Percentiles rank a stretch among this genome's conserved stretches.
These are phyloP conservation scores for Microbotryum saponariae DNA, from an alignment of 1,284 basidiomycete genomes.

Conservation along the genomic window DNA sequence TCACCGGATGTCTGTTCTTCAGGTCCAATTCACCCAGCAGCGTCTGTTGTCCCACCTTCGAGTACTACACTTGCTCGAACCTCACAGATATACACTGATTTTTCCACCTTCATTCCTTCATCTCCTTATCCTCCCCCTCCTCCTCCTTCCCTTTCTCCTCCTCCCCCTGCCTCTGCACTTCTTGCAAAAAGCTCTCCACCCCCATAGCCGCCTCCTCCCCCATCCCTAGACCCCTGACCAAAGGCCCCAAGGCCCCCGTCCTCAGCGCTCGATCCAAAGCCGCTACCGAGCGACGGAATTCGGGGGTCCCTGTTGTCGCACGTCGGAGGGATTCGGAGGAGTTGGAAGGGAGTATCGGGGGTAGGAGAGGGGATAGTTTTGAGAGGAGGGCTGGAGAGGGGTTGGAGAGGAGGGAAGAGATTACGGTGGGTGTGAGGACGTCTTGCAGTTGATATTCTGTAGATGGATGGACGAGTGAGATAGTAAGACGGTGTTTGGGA, in stretches of 20 bases:
- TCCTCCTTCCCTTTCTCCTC: slow-evolving; percentile 4
- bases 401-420: slow-evolving; percentile 24
- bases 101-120: neutral
- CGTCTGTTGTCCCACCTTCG: too few species aligned
- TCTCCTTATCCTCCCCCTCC: neutral
- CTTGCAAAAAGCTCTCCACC: slow-evolving; percentile 31
- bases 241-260: slow-evolving; percentile 34
- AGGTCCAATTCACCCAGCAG: too few species aligned
- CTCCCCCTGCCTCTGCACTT: slow-evolving; percentile 26
- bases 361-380: slow-evolving; percentile 27
- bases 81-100: too few species aligned
- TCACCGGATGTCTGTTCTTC: too few species aligned
- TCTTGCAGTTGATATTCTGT: slow-evolving; percentile 29
- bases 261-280: slow-evolving; percentile 33
- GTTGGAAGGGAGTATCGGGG: slow-evolving; percentile 12
- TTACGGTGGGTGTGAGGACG: slow-evolving; percentile 27
- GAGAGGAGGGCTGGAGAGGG: slow-evolving; percentile 21
- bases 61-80: too few species aligned
- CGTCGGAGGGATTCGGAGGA: slow-evolving; percentile 18
- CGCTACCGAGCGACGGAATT: slow-evolving; percentile 23
- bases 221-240: slow-evolving; percentile 31
- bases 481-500: slow-evolving; percentile 2
- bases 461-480: neutral
- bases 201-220: slow-evolving; percentile 23
- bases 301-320: slow-evolving; percentile 23